These are phyloP conservation scores for Aspergillus terreus DNA, from an alignment of 2,329 filamentous ascomycete species.

Conservation along the genomic window DNA sequence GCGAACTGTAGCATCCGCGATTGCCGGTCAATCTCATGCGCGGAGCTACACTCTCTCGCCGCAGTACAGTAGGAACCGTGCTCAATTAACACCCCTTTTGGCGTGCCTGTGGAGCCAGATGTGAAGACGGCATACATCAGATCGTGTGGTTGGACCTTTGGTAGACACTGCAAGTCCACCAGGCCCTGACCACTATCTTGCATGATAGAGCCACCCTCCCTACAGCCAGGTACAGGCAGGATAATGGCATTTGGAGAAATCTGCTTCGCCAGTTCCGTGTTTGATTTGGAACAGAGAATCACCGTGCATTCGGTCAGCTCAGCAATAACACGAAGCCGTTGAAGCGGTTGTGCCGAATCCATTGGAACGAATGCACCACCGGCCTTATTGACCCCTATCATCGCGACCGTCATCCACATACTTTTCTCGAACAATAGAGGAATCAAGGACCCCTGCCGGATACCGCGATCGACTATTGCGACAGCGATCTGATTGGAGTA, in stretches of 20 bases:
- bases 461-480: background rate
- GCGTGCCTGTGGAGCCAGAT: slow-evolving; percentile 42
- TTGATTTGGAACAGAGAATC: too few species aligned
- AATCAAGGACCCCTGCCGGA: slow-evolving; percentile 6
- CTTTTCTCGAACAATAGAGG: slow-evolving; percentile 10
- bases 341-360: too few species aligned
- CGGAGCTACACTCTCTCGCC: slow-evolving; percentile 33
- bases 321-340: too few species aligned
- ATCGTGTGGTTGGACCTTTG: slow-evolving; percentile 2
- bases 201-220: background rate
- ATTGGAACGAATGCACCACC: too few species aligned
- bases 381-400: too few species aligned
- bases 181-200: background rate
- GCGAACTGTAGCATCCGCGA: slow-evolving; percentile 37
- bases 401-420: background rate
- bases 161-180: background rate
- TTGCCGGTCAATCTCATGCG: slow-evolving; percentile 40
- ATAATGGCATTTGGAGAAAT: too few species aligned
- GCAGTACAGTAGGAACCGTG: slow-evolving; percentile 22
- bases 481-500: background rate
- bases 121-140: slow-evolving; percentile 43
- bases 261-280: too few species aligned
- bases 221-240: background rate
- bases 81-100: slow-evolving; percentile 40
- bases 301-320: too few species aligned